A percentile compares a stretch with the other conserved stretches of the same genome.
Conservation (phyloP, 345 rosid genomes). For the Punica granatum region DNA sequence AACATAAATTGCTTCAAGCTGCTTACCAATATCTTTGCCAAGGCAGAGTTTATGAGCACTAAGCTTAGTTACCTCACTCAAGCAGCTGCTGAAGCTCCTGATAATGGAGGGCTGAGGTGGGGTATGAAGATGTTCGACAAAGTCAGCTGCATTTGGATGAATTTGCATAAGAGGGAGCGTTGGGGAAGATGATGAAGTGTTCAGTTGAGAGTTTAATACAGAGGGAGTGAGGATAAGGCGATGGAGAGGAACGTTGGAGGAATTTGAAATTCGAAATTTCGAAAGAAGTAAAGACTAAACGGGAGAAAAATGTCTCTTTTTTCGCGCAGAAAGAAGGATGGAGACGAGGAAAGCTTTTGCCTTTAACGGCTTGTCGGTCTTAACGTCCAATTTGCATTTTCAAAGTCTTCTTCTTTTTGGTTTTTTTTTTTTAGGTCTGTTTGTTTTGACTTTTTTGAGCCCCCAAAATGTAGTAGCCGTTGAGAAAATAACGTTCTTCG, state of each 20-base stretch:
- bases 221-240: neutral
- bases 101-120: neutral
- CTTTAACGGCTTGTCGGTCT: conserved; percentile 5
- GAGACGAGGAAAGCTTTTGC: neutral
- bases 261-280: conserved; percentile 18
- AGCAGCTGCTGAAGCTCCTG: neutral
- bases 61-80: conserved; percentile 7
- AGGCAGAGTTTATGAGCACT: too few species aligned
- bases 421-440: too few species aligned
- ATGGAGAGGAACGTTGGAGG: conserved; percentile 13
- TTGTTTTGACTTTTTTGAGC: too few species aligned
- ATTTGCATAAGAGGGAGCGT: neutral
- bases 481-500: too few species aligned
- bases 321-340: neutral
- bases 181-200: neutral
- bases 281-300: conserved; percentile 2
- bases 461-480: too few species aligned
- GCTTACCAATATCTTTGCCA: neutral
- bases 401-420: neutral
- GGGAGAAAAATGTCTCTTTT: neutral
- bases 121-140: neutral
- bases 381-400: neutral
- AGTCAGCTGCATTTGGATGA: conserved; percentile 1
- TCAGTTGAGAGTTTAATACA: neutral
- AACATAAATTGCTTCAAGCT: neutral